A percentile compares a stretch with the other conserved stretches of the same genome.
Conservation (phyloP, 108 stramenopile genomes). For the Skeletonema menzelii region DNA sequence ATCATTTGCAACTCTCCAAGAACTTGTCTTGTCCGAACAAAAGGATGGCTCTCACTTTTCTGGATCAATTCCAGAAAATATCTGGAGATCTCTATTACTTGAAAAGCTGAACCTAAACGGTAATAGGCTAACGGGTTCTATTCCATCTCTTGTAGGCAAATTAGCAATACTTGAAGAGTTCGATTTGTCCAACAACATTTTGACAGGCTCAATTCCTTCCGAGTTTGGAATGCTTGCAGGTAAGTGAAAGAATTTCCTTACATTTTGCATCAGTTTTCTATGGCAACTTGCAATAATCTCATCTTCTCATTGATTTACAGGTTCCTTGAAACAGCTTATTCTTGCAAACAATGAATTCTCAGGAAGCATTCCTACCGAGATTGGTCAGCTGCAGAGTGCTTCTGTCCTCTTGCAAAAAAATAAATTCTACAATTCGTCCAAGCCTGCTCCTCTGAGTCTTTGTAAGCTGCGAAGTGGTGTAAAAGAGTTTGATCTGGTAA, state of each 20-base stretch:
- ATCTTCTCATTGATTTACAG: not conserved
- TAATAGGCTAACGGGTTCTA: no score
- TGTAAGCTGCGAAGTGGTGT: not conserved
- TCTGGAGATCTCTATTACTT: not conserved
- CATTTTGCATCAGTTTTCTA: no score
- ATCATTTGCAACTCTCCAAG: not conserved
- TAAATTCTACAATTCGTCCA: not conserved
- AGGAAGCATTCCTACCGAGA: not conserved
- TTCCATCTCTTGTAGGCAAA: no score
- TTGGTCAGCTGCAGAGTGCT: not conserved
- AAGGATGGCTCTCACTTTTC: conserved; percentile 10
- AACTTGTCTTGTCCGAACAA: conserved; percentile 7
- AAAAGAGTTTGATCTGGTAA: not conserved
- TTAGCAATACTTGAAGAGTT: no score
- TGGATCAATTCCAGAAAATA: conserved; percentile 9
- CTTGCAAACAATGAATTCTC: not conserved
- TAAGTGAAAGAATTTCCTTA: no score
- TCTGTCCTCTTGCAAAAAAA: not conserved
- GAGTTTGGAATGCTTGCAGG: no score
- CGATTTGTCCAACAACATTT: no score
- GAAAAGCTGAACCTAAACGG: not conserved
- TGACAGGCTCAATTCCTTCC: no score
- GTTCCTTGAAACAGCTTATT: not conserved
- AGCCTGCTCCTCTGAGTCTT: not conserved
- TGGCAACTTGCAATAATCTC: not conserved